Base-by-base conservation (phyloP, 441 rosid species). In the Breynia disticha region DNA sequence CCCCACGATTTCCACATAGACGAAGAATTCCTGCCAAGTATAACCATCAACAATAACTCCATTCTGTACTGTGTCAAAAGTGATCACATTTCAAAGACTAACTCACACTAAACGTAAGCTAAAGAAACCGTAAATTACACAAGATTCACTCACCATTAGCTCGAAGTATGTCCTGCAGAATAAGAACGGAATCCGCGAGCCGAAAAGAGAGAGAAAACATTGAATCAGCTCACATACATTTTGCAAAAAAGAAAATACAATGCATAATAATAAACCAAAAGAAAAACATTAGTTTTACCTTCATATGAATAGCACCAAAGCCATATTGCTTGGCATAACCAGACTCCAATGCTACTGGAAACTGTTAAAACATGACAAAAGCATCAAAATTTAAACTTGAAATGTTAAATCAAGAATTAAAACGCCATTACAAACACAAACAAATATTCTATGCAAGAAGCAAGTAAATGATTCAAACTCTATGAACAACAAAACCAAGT, bases 111-210 rank as follows among this genome's bases (percentile, higher is more conserved):
- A 3, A 24, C 32, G 4, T 24, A 2, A 24, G 32, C 4, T 24
- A 24, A 24, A 24, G 32, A 24, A 24, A 24, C 32, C 32, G 3
- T 24, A 24, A 9, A 39, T 39, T 14, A 39, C 15, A 13, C 11
- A 46, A 66, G 49, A 57, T n/a, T 46, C 21, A 75, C 87, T 76
- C 62, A 89, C 97, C 95, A 50, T 63, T 71, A 48, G 63, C 66
- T 62, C 68, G 71, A 62, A 62, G 67, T 16, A 67, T 61, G 46
- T 63, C 77, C 97, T 88, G 80, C 79, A 67, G 21, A 67, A 56
- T 7, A 19, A 57, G 65, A 69, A 39, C 2, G 15, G 41, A 39
- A 39, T 6, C 43, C 32, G 7, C 15, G 47, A 44, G 47, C 17
- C 1, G 38, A 61, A 44, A 59, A 61, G 54, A 71, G 61, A 44